Evolutionary conservation across 495 filamentous ascomycete species (phyloP), one percentile per base, ranked within the genome.

Genomic region (Saxispiralis lemnorum): DNA sequence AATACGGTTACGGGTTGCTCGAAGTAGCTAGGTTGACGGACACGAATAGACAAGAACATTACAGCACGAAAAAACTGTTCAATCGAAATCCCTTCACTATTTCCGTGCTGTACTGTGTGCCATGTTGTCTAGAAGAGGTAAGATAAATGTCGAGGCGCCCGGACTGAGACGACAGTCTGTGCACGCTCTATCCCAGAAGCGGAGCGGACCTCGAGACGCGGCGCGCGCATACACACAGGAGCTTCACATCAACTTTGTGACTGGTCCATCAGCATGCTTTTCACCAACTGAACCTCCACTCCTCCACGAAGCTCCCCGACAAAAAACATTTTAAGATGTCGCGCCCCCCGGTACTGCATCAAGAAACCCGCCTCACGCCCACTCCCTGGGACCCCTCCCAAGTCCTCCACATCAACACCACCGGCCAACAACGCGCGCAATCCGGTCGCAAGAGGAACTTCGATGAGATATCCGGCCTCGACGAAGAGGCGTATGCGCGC

Each of bases 361-460:
- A 85, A 59, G 87, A 95, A 65, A 81, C 82, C 54, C 76, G 84
- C 54, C 63, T 93, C 47, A 79, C 83, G 49, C 69, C 89, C 42
- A 80, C 88, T 56, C 78, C 83, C 19, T 67, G 78, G 38, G 77
- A 69, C 45, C 65, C 72, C 78, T 49, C 71, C 83, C 57, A 74
- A 79, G 52, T 70, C 93, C 54, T 78, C 76, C 49, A 72, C 93
- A 53, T 76, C 83, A 49, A 62, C 69, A 31, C 67, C 46, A 35
- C 51, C 59, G 59, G 40, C 46, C 49, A 35, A 58, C 56, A 33
- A 57, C 57, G 19, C 12, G 16, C 48, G 56, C 58, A 41, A 43
- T 56, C 24, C 44, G 61, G 58, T 55, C 54, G 59, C 53, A 45
- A 57, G 58, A 63, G 57, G 50, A 53, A 32, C 49, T 53, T 53